Percentiles rank a stretch among this genome's conserved stretches.
Evolutionary conservation across 768 basidiomycete species (phyloP).

Genomic region (Russula sp.): DNA sequence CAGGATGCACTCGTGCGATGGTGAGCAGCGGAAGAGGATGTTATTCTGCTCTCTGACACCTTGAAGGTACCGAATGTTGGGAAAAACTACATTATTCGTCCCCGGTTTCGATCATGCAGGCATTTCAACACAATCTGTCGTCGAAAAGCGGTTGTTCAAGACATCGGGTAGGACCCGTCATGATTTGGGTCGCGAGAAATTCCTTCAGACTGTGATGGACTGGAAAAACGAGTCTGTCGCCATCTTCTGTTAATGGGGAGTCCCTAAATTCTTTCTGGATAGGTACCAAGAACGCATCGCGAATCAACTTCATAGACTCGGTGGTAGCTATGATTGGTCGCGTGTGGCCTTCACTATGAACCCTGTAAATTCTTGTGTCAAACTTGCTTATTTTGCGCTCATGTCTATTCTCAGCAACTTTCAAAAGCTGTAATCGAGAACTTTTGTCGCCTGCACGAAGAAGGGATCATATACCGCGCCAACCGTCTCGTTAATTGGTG

Average conservation of each 20-base stretch:
- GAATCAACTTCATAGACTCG: conserved; percentile 79
- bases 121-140: conserved; percentile 96
- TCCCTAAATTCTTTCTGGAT: not conserved
- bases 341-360: conserved; percentile 95
- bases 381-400: not conserved
- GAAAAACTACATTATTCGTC: conserved; percentile 81
- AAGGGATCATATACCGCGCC: conserved; percentile 88
- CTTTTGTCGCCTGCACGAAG: conserved; percentile 87
- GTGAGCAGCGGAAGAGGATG: conserved; percentile 37
- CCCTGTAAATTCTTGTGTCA: conserved; percentile 44
- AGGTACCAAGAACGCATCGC: conserved; percentile 95
- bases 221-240: conserved; percentile 91
- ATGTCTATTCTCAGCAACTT: conserved; percentile 37
- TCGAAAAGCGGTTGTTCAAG: conserved; percentile 89
- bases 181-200: conserved; percentile 90
- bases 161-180: conserved; percentile 75
- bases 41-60: not conserved
- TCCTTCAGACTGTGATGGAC: conserved; percentile 84
- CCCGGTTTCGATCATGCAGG: conserved; percentile 99
- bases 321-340: conserved; percentile 93
- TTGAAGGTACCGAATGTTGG: conserved; percentile 89
- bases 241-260: not conserved
- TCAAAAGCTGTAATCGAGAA: conserved; percentile 87
- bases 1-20: conserved; percentile 89
- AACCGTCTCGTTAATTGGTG: conserved; percentile 99